A percentile compares a stretch with the other conserved stretches of the same genome.
These are phyloP conservation scores for Penicillium sp. DNA, from an alignment of 2,329 filamentous ascomycete genomes.

Conservation along the genomic window DNA sequence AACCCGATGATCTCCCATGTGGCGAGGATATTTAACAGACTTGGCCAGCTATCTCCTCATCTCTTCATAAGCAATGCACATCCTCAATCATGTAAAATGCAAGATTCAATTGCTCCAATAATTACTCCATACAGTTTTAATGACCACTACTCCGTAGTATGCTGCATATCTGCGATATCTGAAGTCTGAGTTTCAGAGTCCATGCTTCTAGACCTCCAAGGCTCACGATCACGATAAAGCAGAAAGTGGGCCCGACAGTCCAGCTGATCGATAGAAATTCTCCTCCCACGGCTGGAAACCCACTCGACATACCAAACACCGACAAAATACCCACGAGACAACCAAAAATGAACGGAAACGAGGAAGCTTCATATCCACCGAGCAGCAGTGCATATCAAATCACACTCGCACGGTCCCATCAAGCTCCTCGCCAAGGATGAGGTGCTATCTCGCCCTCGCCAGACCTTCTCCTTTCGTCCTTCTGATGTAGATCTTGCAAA, in stretches of 20 bases:
- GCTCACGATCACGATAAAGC: neutral
- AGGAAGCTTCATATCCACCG: neutral
- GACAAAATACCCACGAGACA: neutral
- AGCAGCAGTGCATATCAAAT: neutral
- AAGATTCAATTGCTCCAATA: neutral
- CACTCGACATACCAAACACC: neutral
- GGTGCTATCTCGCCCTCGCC: no score
- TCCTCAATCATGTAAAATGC: neutral
- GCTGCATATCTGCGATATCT: neutral
- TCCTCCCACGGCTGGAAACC: neutral
- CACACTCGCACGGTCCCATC: neutral
- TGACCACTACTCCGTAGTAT: no score
- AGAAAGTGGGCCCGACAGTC: neutral
- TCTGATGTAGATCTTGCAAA: no score
- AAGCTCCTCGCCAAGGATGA: neutral
- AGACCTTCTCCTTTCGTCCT: no score
- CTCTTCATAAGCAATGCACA: neutral
- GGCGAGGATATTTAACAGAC: neutral
- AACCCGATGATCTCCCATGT: neutral
- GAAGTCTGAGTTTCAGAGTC: neutral
- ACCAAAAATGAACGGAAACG: neutral
- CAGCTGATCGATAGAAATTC: constrained; percentile 1
- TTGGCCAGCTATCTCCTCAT: neutral
- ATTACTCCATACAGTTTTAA: neutral
- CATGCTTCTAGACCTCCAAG: neutral